These are phyloP conservation scores for Raphidocelis subcapitata DNA, from an alignment of 139 green algal genomes.

Conservation along the genomic window DNA sequence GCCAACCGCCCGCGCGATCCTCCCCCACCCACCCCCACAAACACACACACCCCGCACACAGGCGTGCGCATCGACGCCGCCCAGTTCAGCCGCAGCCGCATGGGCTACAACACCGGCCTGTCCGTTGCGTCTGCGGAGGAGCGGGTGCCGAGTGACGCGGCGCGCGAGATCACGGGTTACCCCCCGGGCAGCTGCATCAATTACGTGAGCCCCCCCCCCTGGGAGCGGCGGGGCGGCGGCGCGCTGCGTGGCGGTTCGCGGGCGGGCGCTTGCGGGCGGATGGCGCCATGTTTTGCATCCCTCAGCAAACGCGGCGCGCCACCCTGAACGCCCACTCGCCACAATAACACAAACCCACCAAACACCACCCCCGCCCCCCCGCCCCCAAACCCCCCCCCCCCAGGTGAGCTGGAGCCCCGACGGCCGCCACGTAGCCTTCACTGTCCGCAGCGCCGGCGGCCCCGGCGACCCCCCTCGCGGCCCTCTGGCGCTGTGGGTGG, in stretches of 20 bases:
- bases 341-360: too few relatives aligned
- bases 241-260: too few relatives aligned
- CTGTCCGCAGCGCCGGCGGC: slow-evolving; percentile 60
- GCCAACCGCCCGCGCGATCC: too few relatives aligned
- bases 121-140: slow-evolving; percentile 33
- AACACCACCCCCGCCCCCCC: too few relatives aligned
- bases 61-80: slow-evolving; percentile 90
- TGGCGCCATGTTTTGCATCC: too few relatives aligned
- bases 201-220: slow-evolving; percentile 4
- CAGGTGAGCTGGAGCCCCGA: slow-evolving; percentile 82
- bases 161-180: slow-evolving; percentile 62
- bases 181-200: slow-evolving; percentile 70
- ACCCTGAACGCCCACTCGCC: too few relatives aligned
- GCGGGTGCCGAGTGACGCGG: slow-evolving; percentile 27
- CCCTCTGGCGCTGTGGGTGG: slow-evolving; percentile 89
- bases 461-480: slow-evolving; percentile 52
- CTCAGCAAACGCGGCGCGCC: too few relatives aligned
- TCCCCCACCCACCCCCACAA: too few relatives aligned
- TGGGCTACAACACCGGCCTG: slow-evolving; percentile 71
- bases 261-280: too few relatives aligned
- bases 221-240: too few relatives aligned
- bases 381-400: too few relatives aligned
- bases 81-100: slow-evolving; percentile 71
- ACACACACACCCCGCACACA: too few relatives aligned
- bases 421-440: slow-evolving; percentile 83